These are phyloP conservation scores for Tetrastigma voinierianum DNA, from an alignment of 164 flowering plant genomes.

Conservation along the genomic window DNA sequence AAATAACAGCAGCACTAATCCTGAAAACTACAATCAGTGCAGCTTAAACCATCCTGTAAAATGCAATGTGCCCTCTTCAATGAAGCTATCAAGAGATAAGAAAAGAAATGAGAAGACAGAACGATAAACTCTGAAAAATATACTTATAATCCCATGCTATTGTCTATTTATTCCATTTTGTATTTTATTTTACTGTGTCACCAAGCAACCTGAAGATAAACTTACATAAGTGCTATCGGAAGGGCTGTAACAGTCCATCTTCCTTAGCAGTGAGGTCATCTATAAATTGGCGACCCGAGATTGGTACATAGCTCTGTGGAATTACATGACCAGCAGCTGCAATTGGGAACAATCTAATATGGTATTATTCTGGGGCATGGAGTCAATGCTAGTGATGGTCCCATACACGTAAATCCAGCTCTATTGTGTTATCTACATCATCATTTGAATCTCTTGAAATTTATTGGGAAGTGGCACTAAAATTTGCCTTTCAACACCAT, in stretches of 20 bases:
- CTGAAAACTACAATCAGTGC: too few species aligned
- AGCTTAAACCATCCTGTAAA: too few species aligned
- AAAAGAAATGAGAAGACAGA: too few species aligned
- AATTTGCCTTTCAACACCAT: conserved; percentile 4
- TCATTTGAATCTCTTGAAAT: background rate
- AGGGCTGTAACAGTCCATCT: conserved; percentile 47
- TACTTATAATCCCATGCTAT: background rate
- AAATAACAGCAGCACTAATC: background rate
- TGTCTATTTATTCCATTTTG: background rate
- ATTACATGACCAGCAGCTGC: conserved; percentile 91
- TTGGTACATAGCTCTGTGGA: conserved; percentile 86
- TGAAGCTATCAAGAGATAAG: too few species aligned
- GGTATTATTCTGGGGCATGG: conserved; percentile 91
- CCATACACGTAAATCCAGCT: conserved; percentile 38
- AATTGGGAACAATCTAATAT: conserved; percentile 87
- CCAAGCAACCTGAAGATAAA: conserved; percentile 8
- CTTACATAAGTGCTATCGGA: conserved; percentile 63
- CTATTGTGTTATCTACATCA: conserved; percentile 5
- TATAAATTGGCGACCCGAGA: conserved; percentile 94
- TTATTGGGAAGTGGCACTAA: conserved; percentile 4
- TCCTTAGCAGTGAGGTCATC: conserved; percentile 91
- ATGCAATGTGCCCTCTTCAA: too few species aligned
- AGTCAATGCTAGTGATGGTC: conserved; percentile 85
- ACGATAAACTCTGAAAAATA: too few species aligned
- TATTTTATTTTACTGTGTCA: background rate